These are phyloP conservation scores for Fagus sylvatica DNA, from an alignment of 306 rosid species.

Conservation along the genomic window DNA sequence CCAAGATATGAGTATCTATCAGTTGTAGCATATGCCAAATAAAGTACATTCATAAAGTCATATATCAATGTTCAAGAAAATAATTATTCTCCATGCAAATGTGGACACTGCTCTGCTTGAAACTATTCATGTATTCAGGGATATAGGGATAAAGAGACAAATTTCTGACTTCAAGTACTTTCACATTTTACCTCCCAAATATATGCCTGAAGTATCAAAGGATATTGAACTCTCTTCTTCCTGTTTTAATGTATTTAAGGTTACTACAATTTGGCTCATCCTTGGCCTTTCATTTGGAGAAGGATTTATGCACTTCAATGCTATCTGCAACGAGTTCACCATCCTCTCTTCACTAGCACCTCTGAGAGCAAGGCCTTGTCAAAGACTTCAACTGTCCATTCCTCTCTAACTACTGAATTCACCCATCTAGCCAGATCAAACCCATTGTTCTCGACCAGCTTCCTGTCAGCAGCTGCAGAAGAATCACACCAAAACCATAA, in stretches of 20 bases:
- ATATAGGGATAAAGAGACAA: not conserved
- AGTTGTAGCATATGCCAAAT: not conserved
- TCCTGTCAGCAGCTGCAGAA: constrained; percentile 68
- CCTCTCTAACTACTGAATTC: constrained; percentile 58
- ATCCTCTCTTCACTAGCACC: constrained; percentile 70
- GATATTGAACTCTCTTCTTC: constrained; percentile 59
- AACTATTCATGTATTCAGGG: not conserved
- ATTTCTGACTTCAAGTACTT: not conserved
- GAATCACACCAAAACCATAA: constrained; percentile 64
- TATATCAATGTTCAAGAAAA: constrained; percentile 1
- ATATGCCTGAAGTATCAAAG: constrained; percentile 18
- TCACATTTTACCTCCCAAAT: not conserved
- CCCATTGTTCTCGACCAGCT: constrained; percentile 60
- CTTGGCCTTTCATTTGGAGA: constrained; percentile 51
- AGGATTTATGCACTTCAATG: constrained; percentile 50
- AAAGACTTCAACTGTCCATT: constrained; percentile 71
- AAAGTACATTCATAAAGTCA: not conserved
- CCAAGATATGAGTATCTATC: not conserved
- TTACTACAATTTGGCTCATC: constrained; percentile 49
- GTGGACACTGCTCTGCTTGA: not conserved
- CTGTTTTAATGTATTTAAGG: constrained; percentile 46
- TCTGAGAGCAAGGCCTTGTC: constrained; percentile 47
- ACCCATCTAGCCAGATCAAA: constrained; percentile 67
- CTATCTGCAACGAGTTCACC: constrained; percentile 65
- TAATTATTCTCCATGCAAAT: not conserved